Conservation (phyloP, 805 yeast species). For the Saccharomycopsis selenospora region DNA sequence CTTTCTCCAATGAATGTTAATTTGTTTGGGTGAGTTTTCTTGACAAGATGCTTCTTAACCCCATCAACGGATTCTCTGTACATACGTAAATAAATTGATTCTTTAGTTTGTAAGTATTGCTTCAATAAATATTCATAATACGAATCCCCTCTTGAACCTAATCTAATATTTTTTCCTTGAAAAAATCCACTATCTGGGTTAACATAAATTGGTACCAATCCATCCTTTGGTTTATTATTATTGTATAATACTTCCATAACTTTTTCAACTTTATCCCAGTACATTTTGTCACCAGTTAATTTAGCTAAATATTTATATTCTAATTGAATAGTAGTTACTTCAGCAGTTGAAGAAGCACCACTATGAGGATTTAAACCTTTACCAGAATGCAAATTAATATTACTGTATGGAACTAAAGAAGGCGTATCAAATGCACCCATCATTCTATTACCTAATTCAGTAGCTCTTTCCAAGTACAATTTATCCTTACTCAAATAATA, state of each 20-base stretch:
- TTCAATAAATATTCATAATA: slow-evolving; percentile 85
- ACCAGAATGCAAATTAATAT: slow-evolving; percentile 63
- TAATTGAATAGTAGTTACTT: slow-evolving; percentile 77
- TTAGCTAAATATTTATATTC: slow-evolving; percentile 78
- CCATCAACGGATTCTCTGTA: slow-evolving; percentile 74
- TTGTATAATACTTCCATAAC: slow-evolving; percentile 64
- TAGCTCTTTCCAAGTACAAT: slow-evolving; percentile 68
- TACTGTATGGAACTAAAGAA: slow-evolving; percentile 71
- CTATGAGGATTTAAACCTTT: slow-evolving; percentile 53
- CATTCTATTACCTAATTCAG: slow-evolving; percentile 67
- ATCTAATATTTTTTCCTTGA: slow-evolving; percentile 56
- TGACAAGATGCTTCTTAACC: slow-evolving; percentile 58
- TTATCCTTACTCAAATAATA: slow-evolving; percentile 63
- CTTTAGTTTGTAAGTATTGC: slow-evolving; percentile 74
- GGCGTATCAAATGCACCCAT: slow-evolving; percentile 59
- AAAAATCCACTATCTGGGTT: slow-evolving; percentile 68
- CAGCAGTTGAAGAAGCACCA: slow-evolving; percentile 87
- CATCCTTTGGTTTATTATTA: slow-evolving; percentile 52
- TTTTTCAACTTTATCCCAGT: slow-evolving; percentile 73
- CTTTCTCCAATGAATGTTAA: slow-evolving; percentile 72
- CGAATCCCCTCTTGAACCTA: slow-evolving; percentile 91
- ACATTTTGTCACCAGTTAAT: slow-evolving; percentile 70
- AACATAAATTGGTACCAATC: slow-evolving; percentile 77
- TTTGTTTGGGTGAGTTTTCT: slow-evolving; percentile 53
- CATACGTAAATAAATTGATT: slow-evolving; percentile 58